Base-by-base conservation (phyloP, 129 eudicot species). In the Calendula officinalis region DNA sequence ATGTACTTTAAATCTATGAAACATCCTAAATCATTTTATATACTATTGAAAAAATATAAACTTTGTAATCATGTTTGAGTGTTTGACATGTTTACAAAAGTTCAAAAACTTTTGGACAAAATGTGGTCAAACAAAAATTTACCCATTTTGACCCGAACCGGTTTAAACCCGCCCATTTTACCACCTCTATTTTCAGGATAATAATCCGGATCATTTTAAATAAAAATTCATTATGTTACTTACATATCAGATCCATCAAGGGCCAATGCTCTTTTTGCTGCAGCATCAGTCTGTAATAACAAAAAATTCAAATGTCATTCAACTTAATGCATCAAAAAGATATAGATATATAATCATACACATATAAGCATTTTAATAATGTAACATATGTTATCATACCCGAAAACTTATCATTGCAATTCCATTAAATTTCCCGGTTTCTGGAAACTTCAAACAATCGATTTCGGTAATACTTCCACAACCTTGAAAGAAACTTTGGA, bases 161-260 rank as follows among this genome's bases (percentile, higher is more conserved):
- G 8, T 35, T 35, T 57, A 35, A n/a, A 13, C 46, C 63, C 30
- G 30, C 30, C 30, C 3, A 34, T 36, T 57, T 57, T 57, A 7
- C 30, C 22, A 57, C 15, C 44, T 37, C 1, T 40, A 51, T 64
- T 17, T 43, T 33, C 36, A 48, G 39, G 1, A n/a, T n/a, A n/a
- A n/a, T n/a, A n/a, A n/a, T n/a, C n/a, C n/a, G n/a, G n/a, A 61
- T 13, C 11, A 53, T 50, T 52, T 22, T 48, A 7, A 56, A 10
- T 13, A 0, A 55, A 16, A 14, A 17, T 11, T 36, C 2, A 22
- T 54, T 22, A 11, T 51, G 58, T 27, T 57, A 43, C 96, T 82
- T 77, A 88, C 99, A 94, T 94, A 76, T 94, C 99, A 11, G 99
- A 83, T 46, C 99, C 99, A 80, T 88, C 99, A 67, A 88, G 90